A percentile compares a stretch with the other conserved stretches of the same genome.
Conservation (phyloP, 2,329 filamentous ascomycete genomes). For the Fusarium tricinctum region DNA sequence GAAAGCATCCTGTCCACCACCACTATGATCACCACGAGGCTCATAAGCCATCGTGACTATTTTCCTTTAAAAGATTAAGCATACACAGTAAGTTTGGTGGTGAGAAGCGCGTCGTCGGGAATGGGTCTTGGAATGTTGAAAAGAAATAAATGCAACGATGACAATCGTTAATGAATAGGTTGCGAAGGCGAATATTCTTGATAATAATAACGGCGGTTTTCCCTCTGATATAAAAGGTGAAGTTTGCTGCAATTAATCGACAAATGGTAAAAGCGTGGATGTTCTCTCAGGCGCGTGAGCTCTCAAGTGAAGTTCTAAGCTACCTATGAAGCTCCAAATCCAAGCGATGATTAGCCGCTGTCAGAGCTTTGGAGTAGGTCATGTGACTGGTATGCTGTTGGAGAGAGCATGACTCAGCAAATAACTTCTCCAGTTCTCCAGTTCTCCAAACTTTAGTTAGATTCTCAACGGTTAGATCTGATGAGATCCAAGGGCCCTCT, state of each 20-base stretch:
- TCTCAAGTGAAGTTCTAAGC: conserved; percentile 37
- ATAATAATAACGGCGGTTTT: neutral
- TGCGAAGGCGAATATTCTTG: neutral
- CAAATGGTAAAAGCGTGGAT: conserved; percentile 30
- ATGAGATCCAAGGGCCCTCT: conserved; percentile 30
- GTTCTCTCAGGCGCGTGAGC: conserved; percentile 35
- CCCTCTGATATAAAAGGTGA: neutral
- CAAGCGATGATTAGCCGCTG: conserved; percentile 44
- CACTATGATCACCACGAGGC: conserved; percentile 64
- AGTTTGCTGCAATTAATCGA: conserved; percentile 5
- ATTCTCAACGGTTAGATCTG: conserved; percentile 44
- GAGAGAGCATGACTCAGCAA: conserved; percentile 33
- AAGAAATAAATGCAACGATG: conserved; percentile 8
- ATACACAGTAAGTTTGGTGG: conserved; percentile 42
- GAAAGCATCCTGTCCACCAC: conserved; percentile 58
- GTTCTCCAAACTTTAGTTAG: conserved; percentile 8
- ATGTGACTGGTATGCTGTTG: conserved; percentile 11
- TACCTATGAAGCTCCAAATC: conserved; percentile 21
- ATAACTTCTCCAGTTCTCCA: neutral
- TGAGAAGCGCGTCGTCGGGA: conserved; percentile 41
- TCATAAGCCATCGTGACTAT: conserved; percentile 65
- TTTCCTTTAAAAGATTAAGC: conserved; percentile 40
- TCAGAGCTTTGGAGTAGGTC: conserved; percentile 15
- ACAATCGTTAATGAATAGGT: neutral
- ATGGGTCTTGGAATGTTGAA: conserved; percentile 28